Evolutionary conservation across 495 filamentous ascomycete genomes (phyloP).

Genomic region (Delitschia confertaspora): DNA sequence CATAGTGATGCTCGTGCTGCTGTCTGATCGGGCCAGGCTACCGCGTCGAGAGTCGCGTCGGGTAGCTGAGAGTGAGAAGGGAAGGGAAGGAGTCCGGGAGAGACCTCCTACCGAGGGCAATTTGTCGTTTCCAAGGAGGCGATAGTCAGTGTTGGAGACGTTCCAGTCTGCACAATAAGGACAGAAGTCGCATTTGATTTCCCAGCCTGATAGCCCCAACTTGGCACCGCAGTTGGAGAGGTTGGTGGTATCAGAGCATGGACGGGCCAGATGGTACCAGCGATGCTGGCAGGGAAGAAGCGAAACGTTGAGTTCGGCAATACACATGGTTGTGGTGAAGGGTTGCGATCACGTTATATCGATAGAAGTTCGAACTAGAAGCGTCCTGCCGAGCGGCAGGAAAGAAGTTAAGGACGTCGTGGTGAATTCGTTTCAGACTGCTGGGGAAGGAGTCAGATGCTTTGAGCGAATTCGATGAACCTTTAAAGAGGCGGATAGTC

Average conservation of each 20-base stretch:
- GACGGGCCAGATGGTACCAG: slow-evolving; percentile 32
- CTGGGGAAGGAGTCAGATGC: too few species aligned
- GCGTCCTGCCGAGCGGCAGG: slow-evolving; percentile 22
- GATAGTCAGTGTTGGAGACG: slow-evolving; percentile 27
- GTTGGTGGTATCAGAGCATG: slow-evolving; percentile 30
- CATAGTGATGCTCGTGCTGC: slow-evolving; percentile 28
- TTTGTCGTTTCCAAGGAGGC: slow-evolving; percentile 30
- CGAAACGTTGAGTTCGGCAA: slow-evolving; percentile 35
- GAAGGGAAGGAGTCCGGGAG: slow-evolving; percentile 19
- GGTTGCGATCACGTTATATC: slow-evolving; percentile 14
- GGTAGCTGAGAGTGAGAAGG: slow-evolving; percentile 15
- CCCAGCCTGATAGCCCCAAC: slow-evolving; percentile 35
- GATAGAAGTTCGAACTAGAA: slow-evolving; percentile 12
- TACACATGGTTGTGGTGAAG: slow-evolving; percentile 30
- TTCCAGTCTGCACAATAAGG: slow-evolving; percentile 32
- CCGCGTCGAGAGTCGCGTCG: slow-evolving; percentile 23
- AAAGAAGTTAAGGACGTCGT: slow-evolving; percentile 6
- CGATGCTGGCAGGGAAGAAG: slow-evolving; percentile 35
- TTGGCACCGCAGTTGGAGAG: slow-evolving; percentile 32
- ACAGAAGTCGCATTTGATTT: slow-evolving; percentile 35
- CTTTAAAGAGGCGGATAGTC: slow-evolving; percentile 5
- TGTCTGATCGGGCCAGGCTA: slow-evolving; percentile 29
- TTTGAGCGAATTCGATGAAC: too few species aligned
- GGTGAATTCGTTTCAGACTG: too few species aligned
- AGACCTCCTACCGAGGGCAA: slow-evolving; percentile 20